phyloP scores from a whole-genome alignment of 192 early-diverging fungal genomes.

The Lobulomyces angularis region DNA sequence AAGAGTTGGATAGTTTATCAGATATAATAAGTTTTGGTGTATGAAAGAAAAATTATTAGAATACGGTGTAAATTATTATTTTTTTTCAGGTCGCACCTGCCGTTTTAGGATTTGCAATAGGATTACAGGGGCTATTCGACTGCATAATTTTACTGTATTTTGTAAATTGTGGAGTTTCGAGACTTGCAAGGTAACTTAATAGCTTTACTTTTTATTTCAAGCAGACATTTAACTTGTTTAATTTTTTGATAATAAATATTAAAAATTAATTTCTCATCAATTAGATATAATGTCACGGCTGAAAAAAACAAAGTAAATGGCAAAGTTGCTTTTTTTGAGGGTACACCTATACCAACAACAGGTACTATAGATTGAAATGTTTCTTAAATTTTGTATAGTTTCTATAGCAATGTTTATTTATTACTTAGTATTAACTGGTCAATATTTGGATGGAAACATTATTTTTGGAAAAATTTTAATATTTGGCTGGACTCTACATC shows the following conservation, averaged over 20 bases:
- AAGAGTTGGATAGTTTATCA: conserved; percentile 80
- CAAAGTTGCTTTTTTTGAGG: conserved; percentile 76
- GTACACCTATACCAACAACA: conserved; percentile 74
- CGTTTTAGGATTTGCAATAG: conserved; percentile 69
- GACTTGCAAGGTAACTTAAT: too few species aligned
- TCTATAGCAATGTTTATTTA: too few species aligned
- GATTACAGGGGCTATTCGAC: conserved; percentile 73
- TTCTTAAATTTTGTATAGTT: too few species aligned
- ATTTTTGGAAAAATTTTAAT: too few species aligned
- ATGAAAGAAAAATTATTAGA: conserved; percentile 1
- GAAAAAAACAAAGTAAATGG: conserved; percentile 67
- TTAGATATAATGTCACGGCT: conserved; percentile 81
- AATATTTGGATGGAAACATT: too few species aligned
- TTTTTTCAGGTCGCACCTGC: conserved; percentile 70
- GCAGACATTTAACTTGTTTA: neutral
- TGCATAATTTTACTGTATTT: conserved; percentile 67
- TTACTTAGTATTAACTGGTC: too few species aligned
- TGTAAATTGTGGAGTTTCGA: conserved; percentile 73
- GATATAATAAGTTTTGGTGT: conserved; percentile 56
- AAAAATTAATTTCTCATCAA: neutral
- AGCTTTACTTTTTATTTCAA: neutral
- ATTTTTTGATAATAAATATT: neutral
- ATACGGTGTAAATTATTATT: neutral
- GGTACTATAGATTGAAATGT: too few species aligned
- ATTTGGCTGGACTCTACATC: too few species aligned